These are phyloP conservation scores for Arthroderma sp. DNA, from an alignment of 2,329 filamentous ascomycete species.

Conservation along the genomic window DNA sequence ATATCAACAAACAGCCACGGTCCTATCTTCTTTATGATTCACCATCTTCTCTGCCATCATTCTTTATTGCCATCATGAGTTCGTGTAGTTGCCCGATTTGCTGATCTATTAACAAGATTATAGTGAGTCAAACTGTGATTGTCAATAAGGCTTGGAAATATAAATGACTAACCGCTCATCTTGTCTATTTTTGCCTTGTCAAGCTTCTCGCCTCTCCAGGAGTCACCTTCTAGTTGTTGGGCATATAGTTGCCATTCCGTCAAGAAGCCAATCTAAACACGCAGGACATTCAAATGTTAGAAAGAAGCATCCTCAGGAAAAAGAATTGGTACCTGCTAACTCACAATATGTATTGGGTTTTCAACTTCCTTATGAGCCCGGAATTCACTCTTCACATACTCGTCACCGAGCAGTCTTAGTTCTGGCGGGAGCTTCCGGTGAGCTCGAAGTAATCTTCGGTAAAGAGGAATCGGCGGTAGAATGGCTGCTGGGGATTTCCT, in stretches of 20 bases:
- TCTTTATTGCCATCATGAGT: constrained; percentile 69
- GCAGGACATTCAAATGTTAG: not conserved
- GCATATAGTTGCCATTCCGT: constrained; percentile 95
- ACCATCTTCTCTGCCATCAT: constrained; percentile 28
- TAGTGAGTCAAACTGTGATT: constrained; percentile 1
- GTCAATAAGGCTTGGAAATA: constrained; percentile 1
- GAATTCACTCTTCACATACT: constrained; percentile 90
- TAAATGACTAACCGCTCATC: constrained; percentile 64
- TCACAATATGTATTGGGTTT: constrained; percentile 80
- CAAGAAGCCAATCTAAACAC: constrained; percentile 70
- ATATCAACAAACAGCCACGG: too few relatives aligned
- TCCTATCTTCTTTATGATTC: constrained; percentile 4
- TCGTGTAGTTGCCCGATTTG: constrained; percentile 91
- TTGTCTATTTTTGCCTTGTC: constrained; percentile 76
- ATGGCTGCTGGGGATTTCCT: constrained; percentile 49
- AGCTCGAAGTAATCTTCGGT: constrained; percentile 71
- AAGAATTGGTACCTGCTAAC: constrained; percentile 16
- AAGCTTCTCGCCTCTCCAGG: constrained; percentile 73
- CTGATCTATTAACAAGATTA: constrained; percentile 48
- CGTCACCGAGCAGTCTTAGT: constrained; percentile 70
- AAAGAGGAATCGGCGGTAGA: constrained; percentile 76
- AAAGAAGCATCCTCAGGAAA: not conserved
- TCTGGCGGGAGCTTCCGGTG: constrained; percentile 69
- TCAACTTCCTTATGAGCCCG: constrained; percentile 69
- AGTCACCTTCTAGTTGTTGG: constrained; percentile 76